Base-by-base conservation (phyloP, 768 basidiomycete genomes). In the Leccinum incarnatum region DNA sequence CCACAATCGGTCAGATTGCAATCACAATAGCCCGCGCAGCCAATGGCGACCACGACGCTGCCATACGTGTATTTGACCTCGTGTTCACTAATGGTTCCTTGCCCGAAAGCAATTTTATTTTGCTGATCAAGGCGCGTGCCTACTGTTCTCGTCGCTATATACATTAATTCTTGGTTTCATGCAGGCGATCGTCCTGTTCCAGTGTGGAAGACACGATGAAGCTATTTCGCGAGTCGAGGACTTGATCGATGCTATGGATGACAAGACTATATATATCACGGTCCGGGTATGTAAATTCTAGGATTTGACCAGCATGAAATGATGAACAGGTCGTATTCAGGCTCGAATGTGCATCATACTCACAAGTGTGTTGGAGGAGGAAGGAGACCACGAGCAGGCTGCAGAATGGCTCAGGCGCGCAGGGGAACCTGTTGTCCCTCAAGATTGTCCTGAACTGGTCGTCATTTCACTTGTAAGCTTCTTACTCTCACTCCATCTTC, bases 1-100 rank as follows among this genome's bases (percentile, higher is more conserved):
- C 65, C 1, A 40, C 45, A 2, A 56, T 65, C 8, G 60, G 54
- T 27, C 27, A 65, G 29, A 40, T 65, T 9, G 64, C 64, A 12
- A 6, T 17, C 0, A 51, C 60, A 10, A 30, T 66, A 3, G 55
- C 57, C 0, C 30, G 1, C 1, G 9, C 36, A 21, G n/a, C 49
- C 2, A 37, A 47, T 23, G 64, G 53, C 3, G 53, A 62, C 2
- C 12, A 40, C 2, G 61, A 63, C 5, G 34, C 17, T 6, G 64
- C 32, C 12, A 48, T 54, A 21, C 25, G 48, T 25, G 2, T 17
- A 17, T 59, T 65, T 17, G 61, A 65, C 37, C 60, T 62, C 14
- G 52, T 51, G 0, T 65, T 65, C 47, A 17, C 6, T 2, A 21
- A 57, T 0, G 19, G 30, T 25, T 27, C 21, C 12, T 8, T 47